Evolutionary conservation across 2,329 filamentous ascomycete species (phyloP).

Genomic region (Teratosphaeria gauchensis): DNA sequence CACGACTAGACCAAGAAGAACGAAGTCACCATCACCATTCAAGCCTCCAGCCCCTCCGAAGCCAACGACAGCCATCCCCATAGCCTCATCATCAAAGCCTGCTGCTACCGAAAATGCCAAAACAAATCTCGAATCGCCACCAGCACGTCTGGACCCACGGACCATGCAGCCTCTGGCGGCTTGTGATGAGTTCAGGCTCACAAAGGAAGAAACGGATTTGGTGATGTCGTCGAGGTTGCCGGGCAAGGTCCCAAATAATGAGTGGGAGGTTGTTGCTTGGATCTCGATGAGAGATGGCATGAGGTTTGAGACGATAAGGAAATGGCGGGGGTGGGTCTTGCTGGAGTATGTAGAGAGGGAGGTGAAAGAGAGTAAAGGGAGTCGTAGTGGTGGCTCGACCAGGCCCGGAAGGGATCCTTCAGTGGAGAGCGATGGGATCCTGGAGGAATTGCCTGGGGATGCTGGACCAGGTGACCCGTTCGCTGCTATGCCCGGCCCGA

Average conservation of each 20-base stretch:
- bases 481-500: too few relatives aligned
- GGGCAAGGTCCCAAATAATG: background rate
- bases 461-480: too few relatives aligned
- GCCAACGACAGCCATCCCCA: too few relatives aligned
- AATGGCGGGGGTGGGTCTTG: background rate
- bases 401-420: background rate
- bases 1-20: background rate
- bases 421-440: background rate
- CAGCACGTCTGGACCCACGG: background rate
- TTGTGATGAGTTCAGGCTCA: background rate
- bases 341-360: background rate
- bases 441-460: too few relatives aligned
- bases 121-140: background rate
- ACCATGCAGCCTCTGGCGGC: background rate
- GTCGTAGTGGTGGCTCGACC: background rate
- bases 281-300: background rate
- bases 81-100: background rate
- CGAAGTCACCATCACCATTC: background rate
- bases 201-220: background rate
- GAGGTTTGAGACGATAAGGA: background rate
- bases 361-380: background rate
- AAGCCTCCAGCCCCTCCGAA: background rate
- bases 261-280: background rate
- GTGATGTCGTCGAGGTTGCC: background rate
- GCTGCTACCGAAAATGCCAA: background rate